Evolutionary conservation across 352 stramenopile genomes (phyloP), one percentile per base, ranked within the genome.

Genomic region (Phytophthora fragariaefolia): DNA sequence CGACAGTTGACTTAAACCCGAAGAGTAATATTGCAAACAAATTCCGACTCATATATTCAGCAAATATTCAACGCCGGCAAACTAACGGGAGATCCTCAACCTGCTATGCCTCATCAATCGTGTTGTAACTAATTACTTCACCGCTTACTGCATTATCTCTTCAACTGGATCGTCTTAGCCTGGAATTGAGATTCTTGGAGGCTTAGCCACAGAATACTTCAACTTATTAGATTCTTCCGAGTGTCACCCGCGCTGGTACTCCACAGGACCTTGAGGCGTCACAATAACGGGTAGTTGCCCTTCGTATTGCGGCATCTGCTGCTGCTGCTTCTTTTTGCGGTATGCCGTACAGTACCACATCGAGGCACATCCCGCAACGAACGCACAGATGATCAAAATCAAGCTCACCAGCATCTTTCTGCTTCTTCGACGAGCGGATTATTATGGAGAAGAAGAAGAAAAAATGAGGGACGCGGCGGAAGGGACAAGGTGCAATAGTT

Each of bases 381-480:
- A 72, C n/a, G 68, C 68, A 46, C 57, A 64, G 22, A 76, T 32
- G 46, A 73, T 51, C 40, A 76, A 22, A 17, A 73, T 61, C 52
- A 76, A 53, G 23, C 51, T 54, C 13, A 63, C 40, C 47, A 71
- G 17, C 22, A 76, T 72, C 13, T 22, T 51, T 52, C 43, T 13
- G 7, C 34, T 52, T 38, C 40, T n/a, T 64, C 28, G 18, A 43
- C 30, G 45, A 40, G 10, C 1, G 0, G 36, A 50, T 3, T 52
- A 26, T 51, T n/a, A 36, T 5, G 24, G 22, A 48, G 13, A 36
- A 45, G 22, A 30, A 28, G 43, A 24, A 54, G 18, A 15, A 43
- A 9, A 5, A 43, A 43, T 22, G 17, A 22, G 36, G 36, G 36
- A 43, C 36, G 36, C 5, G 36, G 17, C 36, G 36, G 18, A 13